These are phyloP conservation scores for Pseudogymnoascus sp. DNA, from an alignment of 2,329 filamentous ascomycete genomes.

Conservation along the genomic window DNA sequence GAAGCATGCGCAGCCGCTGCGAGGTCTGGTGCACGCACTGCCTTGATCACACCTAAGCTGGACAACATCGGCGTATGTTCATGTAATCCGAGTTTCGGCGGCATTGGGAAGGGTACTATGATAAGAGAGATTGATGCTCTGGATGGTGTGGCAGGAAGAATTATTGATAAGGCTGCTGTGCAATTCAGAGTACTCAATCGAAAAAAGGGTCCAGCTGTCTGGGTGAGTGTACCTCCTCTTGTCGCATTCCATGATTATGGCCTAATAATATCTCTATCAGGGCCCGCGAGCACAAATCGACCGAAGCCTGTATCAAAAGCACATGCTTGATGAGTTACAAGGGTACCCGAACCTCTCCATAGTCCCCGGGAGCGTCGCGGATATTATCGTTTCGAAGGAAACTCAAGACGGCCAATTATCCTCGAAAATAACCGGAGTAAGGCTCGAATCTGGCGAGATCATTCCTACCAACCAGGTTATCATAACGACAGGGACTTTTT, in stretches of 20 bases:
- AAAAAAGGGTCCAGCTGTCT: constrained; percentile 89
- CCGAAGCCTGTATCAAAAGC: constrained; percentile 74
- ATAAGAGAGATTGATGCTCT: constrained; percentile 90
- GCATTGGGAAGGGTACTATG: constrained; percentile 98
- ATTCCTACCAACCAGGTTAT: constrained; percentile 75
- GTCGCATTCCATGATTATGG: neutral
- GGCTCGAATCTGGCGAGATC: constrained; percentile 79
- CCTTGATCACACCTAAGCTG: constrained; percentile 77
- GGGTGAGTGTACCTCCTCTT: constrained; percentile 43
- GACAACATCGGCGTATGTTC: constrained; percentile 92
- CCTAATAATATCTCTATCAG: constrained; percentile 26
- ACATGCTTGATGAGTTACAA: constrained; percentile 83
- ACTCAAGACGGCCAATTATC: constrained; percentile 42
- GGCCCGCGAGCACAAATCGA: constrained; percentile 95
- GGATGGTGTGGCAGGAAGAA: constrained; percentile 78
- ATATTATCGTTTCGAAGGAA: constrained; percentile 69
- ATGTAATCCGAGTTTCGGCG: constrained; percentile 94
- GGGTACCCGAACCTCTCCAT: constrained; percentile 72
- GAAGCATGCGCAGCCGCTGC: constrained; percentile 91
- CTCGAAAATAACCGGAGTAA: constrained; percentile 74
- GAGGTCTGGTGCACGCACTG: constrained; percentile 79
- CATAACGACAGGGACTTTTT: constrained; percentile 93
- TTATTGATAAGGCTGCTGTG: constrained; percentile 90
- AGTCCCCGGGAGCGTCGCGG: constrained; percentile 79
- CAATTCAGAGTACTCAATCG: constrained; percentile 87